Evolutionary conservation across 192 early-diverging fungal species (phyloP), one percentile per base, ranked within the genome.

Genomic region (Borealophlyctis nickersoniae): DNA sequence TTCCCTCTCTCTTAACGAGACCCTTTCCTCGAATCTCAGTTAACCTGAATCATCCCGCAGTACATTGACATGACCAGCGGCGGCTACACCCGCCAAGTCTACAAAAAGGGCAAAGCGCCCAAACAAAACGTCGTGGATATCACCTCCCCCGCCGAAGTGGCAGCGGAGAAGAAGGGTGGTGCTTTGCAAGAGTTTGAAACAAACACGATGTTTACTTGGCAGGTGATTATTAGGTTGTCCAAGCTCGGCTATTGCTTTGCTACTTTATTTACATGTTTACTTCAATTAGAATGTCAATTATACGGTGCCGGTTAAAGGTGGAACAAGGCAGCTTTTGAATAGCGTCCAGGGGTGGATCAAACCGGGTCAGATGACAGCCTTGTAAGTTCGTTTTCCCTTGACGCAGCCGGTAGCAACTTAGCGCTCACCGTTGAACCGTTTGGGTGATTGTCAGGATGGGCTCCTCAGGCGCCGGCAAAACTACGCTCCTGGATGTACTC

Each of bases 331-430:
- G 62, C 71, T 93, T 11, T 75, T 93, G 45, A 73, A 85, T 62
- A 64, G 74, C 39, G 81, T 91, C n/a, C 76, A 68, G 26, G 89
- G 92, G 36, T 88, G 82, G 53, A 85, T 90, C 50, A 81, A 79
- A 50, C 88, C 90, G 5, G 92, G 92, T 51, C 80, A 82, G 22
- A 80, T 94, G 80, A 91, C 90, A 19, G 77, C 77, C 19, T 75
- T 95, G n/a, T n/a, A n/a, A n/a, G n/a, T n/a, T n/a, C n/a, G n/a
- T n/a, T n/a, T n/a, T n/a, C n/a, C n/a, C n/a, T n/a, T n/a, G n/a
- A n/a, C n/a, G n/a, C n/a, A n/a, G n/a, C n/a, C n/a, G n/a, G n/a
- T n/a, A n/a, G n/a, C n/a, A n/a, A n/a, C n/a, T n/a, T n/a, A n/a
- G n/a, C n/a, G n/a, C n/a, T n/a, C n/a, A n/a, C n/a, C n/a, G n/a